Evolutionary conservation across 352 stramenopile genomes (phyloP).

Genomic region (Phytophthora megakarya): DNA sequence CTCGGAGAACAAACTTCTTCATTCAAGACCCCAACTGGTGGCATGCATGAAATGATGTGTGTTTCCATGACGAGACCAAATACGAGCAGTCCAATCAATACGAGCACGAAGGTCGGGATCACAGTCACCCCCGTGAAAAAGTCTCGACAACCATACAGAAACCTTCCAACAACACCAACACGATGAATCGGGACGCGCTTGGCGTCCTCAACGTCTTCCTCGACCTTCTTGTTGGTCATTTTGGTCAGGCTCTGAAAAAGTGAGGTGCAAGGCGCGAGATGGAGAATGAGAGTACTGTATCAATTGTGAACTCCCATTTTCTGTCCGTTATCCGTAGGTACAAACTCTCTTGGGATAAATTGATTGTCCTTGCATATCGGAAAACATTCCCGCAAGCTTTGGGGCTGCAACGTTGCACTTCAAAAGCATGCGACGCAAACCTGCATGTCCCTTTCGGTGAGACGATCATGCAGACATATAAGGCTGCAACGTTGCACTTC

Average conservation of each 20-base stretch:
- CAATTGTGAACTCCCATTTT: neutral
- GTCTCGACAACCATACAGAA: constrained; percentile 17
- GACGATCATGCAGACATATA: too few species aligned
- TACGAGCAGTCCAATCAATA: constrained; percentile 20
- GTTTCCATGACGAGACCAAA: constrained; percentile 29
- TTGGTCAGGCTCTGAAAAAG: neutral
- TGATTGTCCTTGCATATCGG: neutral
- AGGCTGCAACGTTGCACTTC: too few species aligned
- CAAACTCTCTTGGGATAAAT: too few species aligned
- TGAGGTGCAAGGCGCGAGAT: neutral
- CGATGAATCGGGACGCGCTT: neutral
- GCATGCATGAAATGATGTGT: constrained; percentile 20
- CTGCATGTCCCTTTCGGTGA: neutral
- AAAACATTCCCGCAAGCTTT: neutral
- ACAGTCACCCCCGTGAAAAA: constrained; percentile 23
- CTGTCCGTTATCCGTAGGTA: neutral
- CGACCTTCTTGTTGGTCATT: constrained; percentile 21
- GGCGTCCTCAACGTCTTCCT: constrained; percentile 18
- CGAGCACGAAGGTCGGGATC: constrained; percentile 24
- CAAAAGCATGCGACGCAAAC: too few species aligned
- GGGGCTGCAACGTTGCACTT: too few species aligned
- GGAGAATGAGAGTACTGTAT: neutral
- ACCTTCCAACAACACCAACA: constrained; percentile 5
- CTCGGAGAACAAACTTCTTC: constrained; percentile 11
- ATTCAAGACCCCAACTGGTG: constrained; percentile 6